phyloP scores from a whole-genome alignment of 495 filamentous ascomycete genomes.

The Mycothermus thermophilus region DNA sequence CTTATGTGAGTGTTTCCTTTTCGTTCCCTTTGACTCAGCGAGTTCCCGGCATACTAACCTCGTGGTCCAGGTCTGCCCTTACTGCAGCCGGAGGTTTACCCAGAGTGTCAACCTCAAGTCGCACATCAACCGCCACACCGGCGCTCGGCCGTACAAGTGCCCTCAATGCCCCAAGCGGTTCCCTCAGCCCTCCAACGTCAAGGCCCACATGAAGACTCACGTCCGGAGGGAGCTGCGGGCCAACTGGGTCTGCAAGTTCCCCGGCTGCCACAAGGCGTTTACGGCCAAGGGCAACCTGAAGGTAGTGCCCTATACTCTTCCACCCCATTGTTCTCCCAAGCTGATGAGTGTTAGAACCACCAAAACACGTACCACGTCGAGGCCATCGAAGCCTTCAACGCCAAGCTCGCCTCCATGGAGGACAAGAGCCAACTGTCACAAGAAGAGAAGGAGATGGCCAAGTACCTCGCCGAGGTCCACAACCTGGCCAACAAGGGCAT shows the following conservation, averaged over 20 bases:
- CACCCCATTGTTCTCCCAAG: background rate
- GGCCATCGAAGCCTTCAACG: conserved; percentile 57
- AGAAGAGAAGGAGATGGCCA: conserved; percentile 66
- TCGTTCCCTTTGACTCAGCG: background rate
- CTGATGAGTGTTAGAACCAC: conserved; percentile 47
- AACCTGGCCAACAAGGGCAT: conserved; percentile 98
- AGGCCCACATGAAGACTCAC: conserved; percentile 77
- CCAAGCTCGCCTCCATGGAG: conserved; percentile 53
- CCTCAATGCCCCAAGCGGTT: conserved; percentile 75
- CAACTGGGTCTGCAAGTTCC: conserved; percentile 59
- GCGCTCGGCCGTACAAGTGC: conserved; percentile 75
- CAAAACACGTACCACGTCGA: conserved; percentile 82
- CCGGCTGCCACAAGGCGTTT: conserved; percentile 73
- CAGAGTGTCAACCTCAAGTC: conserved; percentile 71
- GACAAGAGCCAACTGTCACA: conserved; percentile 47
- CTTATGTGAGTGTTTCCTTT: conserved; percentile 51
- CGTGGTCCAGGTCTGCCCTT: conserved; percentile 28
- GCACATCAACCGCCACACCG: conserved; percentile 32
- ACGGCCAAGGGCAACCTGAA: conserved; percentile 85
- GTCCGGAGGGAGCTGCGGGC: conserved; percentile 47
- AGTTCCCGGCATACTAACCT: conserved; percentile 4
- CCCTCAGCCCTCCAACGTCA: conserved; percentile 77
- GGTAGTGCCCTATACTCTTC: conserved; percentile 27
- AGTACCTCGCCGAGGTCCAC: conserved; percentile 76
- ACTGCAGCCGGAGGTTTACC: conserved; percentile 75